Evolutionary conservation across 2,329 filamentous ascomycete species (phyloP).

Genomic region (Claviceps sp.): DNA sequence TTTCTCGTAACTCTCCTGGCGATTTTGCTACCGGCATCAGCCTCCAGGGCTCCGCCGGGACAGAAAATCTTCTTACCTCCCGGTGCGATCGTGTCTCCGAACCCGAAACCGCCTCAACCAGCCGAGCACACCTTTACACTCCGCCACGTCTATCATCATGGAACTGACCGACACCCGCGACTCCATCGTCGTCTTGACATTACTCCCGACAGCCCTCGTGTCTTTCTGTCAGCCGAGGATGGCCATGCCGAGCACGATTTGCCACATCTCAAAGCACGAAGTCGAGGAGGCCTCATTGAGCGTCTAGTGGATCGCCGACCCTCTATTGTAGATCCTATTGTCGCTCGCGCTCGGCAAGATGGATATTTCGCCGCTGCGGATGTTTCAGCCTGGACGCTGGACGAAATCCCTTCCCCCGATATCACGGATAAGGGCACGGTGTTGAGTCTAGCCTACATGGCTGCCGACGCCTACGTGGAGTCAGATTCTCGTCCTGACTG

Average conservation of each 20-base stretch:
- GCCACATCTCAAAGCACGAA: constrained; percentile 45
- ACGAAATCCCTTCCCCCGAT: constrained; percentile 67
- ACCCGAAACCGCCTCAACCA: constrained; percentile 30
- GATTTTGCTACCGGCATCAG: constrained; percentile 30
- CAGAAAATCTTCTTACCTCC: constrained; percentile 31
- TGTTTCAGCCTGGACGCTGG: constrained; percentile 68
- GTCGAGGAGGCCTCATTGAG: constrained; percentile 57
- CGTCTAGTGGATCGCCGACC: constrained; percentile 67
- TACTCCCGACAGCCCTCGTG: constrained; percentile 29
- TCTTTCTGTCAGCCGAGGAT: constrained; percentile 52
- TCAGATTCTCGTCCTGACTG: constrained; percentile 62
- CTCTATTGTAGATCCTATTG: constrained; percentile 63
- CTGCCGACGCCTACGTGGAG: constrained; percentile 76
- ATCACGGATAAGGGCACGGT: constrained; percentile 76
- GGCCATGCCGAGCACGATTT: constrained; percentile 37
- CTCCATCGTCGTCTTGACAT: constrained; percentile 71
- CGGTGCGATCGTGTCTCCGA: constrained; percentile 25
- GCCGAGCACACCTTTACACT: constrained; percentile 53
- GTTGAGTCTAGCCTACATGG: constrained; percentile 74
- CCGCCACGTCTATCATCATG: constrained; percentile 87
- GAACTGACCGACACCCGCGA: constrained; percentile 61
- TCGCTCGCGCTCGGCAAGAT: constrained; percentile 56
- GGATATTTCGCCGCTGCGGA: constrained; percentile 56
- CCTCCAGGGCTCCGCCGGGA: constrained; percentile 17
- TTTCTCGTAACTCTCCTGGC: constrained; percentile 56